These are phyloP conservation scores for Pleomassaria siparia DNA, from an alignment of 2,329 filamentous ascomycete genomes.

Conservation along the genomic window DNA sequence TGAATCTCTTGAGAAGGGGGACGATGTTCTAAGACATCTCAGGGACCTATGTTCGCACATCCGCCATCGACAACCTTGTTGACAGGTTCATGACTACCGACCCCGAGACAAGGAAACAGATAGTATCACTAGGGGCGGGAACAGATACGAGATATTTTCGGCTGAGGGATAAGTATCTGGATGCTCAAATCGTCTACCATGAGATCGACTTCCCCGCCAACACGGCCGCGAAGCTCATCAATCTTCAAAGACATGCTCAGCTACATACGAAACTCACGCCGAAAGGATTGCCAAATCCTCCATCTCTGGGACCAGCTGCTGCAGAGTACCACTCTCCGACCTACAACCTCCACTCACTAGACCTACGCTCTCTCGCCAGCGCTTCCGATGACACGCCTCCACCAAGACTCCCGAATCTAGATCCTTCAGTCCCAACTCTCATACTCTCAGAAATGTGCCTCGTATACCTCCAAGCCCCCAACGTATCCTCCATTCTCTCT, in stretches of 20 bases:
- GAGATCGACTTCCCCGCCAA: slow-evolving; percentile 87
- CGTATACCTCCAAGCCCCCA: slow-evolving; percentile 73
- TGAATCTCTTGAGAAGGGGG: too few relatives aligned
- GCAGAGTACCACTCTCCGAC: slow-evolving; percentile 52
- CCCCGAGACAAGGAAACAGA: slow-evolving; percentile 61
- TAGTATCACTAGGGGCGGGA: slow-evolving; percentile 89
- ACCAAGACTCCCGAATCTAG: slow-evolving; percentile 48
- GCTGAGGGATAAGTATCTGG: slow-evolving; percentile 57
- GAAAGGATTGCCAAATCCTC: slow-evolving; percentile 25
- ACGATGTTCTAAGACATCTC: slow-evolving; percentile 7
- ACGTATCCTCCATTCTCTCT: slow-evolving; percentile 64
- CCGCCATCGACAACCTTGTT: slow-evolving; percentile 78
- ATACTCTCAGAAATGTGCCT: slow-evolving; percentile 94
- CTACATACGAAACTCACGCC: slow-evolving; percentile 34
- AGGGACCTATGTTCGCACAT: slow-evolving; percentile 93
- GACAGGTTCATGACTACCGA: slow-evolving; percentile 64
- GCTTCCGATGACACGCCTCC: slow-evolving; percentile 18
- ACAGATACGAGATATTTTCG: slow-evolving; percentile 90
- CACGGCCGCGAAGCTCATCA: slow-evolving; percentile 63
- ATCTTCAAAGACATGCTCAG: slow-evolving; percentile 38
- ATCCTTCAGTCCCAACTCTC: slow-evolving; percentile 69
- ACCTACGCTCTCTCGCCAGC: slow-evolving; percentile 64
- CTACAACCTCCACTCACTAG: slow-evolving; percentile 60
- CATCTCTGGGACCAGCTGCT: slow-evolving; percentile 42
- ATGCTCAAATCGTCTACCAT: slow-evolving; percentile 69